Evolutionary conservation across 2,329 filamentous ascomycete species (phyloP).

Genomic region (Venturia pyrina): DNA sequence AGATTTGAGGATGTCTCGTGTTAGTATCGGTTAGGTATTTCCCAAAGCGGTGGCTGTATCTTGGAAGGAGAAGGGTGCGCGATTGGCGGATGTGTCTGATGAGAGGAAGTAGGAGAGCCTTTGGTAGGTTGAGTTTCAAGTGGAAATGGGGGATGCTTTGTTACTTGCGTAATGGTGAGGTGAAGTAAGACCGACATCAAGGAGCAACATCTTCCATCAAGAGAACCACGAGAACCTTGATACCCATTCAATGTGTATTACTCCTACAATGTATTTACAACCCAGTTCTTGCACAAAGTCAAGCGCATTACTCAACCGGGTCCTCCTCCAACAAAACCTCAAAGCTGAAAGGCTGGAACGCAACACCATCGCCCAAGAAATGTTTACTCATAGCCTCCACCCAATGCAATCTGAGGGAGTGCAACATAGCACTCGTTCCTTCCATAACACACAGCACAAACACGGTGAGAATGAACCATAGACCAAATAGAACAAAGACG

Average conservation of each 20-base stretch:
- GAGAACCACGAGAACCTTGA: too few relatives aligned
- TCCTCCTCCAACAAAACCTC: constrained; percentile 76
- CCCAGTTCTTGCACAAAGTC: not conserved
- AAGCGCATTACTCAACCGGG: constrained; percentile 22
- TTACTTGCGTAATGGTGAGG: too few relatives aligned
- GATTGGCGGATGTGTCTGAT: too few relatives aligned
- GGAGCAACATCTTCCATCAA: too few relatives aligned
- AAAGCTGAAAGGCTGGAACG: constrained; percentile 87
- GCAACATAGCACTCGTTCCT: constrained; percentile 90
- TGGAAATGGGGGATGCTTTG: too few relatives aligned
- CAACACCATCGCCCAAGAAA: constrained; percentile 74
- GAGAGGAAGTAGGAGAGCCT: too few relatives aligned
- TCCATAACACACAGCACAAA: constrained; percentile 87
- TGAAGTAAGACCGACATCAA: too few relatives aligned
- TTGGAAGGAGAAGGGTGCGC: too few relatives aligned
- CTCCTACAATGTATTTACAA: constrained; percentile 3
- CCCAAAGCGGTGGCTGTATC: too few relatives aligned
- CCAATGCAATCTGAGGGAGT: constrained; percentile 86
- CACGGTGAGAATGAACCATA: constrained; percentile 83
- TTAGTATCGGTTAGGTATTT: too few relatives aligned
- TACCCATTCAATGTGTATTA: not conserved
- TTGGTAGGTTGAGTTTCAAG: too few relatives aligned
- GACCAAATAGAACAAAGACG: constrained; percentile 70
- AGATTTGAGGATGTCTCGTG: too few relatives aligned
- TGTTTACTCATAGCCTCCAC: constrained; percentile 98